Conservation (phyloP, 163 green algal species). For the Scenedesmus sp. region DNA sequence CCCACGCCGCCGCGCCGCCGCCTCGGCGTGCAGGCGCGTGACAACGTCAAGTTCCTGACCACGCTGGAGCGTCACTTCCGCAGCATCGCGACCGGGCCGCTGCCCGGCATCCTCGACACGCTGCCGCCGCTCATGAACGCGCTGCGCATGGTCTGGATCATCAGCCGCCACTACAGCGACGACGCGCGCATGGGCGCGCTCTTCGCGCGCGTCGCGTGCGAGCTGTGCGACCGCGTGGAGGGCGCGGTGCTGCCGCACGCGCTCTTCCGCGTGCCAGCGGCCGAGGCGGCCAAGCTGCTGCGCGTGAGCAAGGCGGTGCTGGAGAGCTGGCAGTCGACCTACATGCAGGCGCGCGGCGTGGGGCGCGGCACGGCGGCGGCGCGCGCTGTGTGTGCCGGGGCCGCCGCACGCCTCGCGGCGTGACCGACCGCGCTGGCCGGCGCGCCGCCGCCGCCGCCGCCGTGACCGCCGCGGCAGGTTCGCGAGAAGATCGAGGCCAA, state of each 20-base stretch:
- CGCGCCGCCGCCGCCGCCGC: too few species aligned
- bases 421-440: too few species aligned
- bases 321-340: conserved; percentile 79
- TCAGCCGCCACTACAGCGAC: conserved; percentile 89
- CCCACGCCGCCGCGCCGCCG: too few species aligned
- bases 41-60: conserved; percentile 95
- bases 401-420: too few species aligned
- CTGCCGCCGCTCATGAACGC: conserved; percentile 90
- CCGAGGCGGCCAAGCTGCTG: conserved; percentile 66
- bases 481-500: conserved; percentile 88
- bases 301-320: conserved; percentile 67
- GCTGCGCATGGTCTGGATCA: conserved; percentile 95
- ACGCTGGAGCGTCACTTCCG: conserved; percentile 94
- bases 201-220: conserved; percentile 82
- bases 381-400: too few species aligned
- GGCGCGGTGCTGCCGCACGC: conserved; percentile 64
- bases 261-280: conserved; percentile 68
- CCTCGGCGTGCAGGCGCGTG: conserved; percentile 57
- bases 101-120: conserved; percentile 83
- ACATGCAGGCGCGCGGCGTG: conserved; percentile 69
- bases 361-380: too few species aligned
- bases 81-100: conserved; percentile 70
- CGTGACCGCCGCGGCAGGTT: conserved; percentile 59
- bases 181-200: conserved; percentile 90
- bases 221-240: conserved; percentile 78